Conservation (phyloP, 345 rosid species). For the Brassica cretica region DNA sequence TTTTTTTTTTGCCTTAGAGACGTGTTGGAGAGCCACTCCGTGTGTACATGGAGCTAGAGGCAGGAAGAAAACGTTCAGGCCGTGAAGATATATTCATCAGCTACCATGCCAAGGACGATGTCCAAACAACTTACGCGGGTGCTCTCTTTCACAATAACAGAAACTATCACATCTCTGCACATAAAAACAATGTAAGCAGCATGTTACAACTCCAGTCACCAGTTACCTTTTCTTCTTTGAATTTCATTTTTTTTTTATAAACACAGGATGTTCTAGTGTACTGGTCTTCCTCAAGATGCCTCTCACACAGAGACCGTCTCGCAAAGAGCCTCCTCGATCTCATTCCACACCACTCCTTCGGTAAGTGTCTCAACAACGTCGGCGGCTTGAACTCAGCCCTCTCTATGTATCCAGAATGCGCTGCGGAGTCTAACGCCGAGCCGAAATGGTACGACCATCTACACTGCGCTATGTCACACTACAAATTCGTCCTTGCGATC, state of each 20-base stretch:
- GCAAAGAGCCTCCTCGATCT: constrained; percentile 66
- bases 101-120: constrained; percentile 86
- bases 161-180: constrained; percentile 67
- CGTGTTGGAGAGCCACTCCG: constrained; percentile 80
- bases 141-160: constrained; percentile 86
- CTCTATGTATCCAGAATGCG: constrained; percentile 72
- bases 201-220: neutral
- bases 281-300: constrained; percentile 97
- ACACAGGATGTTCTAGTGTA: constrained; percentile 66
- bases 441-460: constrained; percentile 93
- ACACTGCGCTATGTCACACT: constrained; percentile 95
- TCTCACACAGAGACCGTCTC: constrained; percentile 62
- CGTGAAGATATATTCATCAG: constrained; percentile 81
- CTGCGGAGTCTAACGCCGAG: constrained; percentile 39
- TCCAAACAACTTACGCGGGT: constrained; percentile 89
- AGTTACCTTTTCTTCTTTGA: neutral
- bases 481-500: constrained; percentile 88
- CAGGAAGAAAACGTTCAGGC: constrained; percentile 83
- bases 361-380: constrained; percentile 92
- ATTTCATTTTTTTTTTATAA: neutral
- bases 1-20: constrained; percentile 50
- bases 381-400: constrained; percentile 73
- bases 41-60: constrained; percentile 93
- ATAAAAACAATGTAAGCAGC: constrained; percentile 63
- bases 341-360: constrained; percentile 85